Evolutionary conservation across 2,329 filamentous ascomycete species (phyloP).

Genomic region (Alternaria sp.): DNA sequence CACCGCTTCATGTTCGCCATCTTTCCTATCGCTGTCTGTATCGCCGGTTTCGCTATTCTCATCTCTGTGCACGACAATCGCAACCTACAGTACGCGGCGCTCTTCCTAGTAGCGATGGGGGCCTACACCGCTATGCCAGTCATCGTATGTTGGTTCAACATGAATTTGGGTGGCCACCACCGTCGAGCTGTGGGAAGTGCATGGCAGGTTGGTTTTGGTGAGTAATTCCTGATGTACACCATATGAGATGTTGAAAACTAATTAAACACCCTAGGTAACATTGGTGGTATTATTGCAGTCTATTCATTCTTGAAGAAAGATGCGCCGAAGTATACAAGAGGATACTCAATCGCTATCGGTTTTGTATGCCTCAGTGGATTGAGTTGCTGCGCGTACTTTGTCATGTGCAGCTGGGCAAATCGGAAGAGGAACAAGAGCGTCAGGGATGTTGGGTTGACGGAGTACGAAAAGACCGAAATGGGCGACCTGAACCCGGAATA

Average conservation of each 20-base stretch:
- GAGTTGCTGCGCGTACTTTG: conserved; percentile 68
- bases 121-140: conserved; percentile 91
- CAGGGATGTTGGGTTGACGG: conserved; percentile 61
- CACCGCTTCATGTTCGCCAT: conserved; percentile 81
- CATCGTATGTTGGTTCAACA: conserved; percentile 67
- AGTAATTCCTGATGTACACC: background rate
- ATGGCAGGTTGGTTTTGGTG: conserved; percentile 56
- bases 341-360: conserved; percentile 79
- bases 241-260: background rate
- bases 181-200: conserved; percentile 59
- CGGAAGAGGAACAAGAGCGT: conserved; percentile 62
- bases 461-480: conserved; percentile 69
- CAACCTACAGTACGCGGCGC: conserved; percentile 75
- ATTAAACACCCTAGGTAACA: conserved; percentile 45
- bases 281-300: conserved; percentile 62
- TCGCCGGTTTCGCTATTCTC: conserved; percentile 79
- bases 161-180: conserved; percentile 64
- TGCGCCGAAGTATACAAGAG: conserved; percentile 72
- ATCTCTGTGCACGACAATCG: conserved; percentile 74
- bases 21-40: conserved; percentile 71
- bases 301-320: conserved; percentile 65
- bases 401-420: conserved; percentile 69
- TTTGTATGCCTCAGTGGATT: conserved; percentile 75
- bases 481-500: conserved; percentile 69
- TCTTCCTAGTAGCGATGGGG: conserved; percentile 84